A percentile compares a stretch with the other conserved stretches of the same genome.
Evolutionary conservation across 306 rosid species (phyloP).

Genomic region (Corylus americana): DNA sequence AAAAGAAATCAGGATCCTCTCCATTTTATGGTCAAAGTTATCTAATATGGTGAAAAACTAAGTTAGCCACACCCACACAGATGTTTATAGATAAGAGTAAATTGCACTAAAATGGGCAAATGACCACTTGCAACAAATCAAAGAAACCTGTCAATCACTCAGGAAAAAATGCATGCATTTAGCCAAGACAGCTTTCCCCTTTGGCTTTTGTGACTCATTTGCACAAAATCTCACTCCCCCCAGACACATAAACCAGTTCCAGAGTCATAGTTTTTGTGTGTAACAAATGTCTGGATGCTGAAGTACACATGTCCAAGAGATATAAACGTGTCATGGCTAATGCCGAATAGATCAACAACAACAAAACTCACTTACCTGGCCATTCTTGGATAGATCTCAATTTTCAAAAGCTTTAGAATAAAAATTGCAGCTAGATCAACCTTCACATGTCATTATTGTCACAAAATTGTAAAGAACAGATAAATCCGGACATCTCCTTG

Average conservation of each 20-base stretch:
- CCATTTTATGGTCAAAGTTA: no score
- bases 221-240: background rate
- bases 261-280: background rate
- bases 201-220: background rate
- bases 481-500: background rate
- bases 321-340: background rate
- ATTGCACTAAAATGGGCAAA: background rate
- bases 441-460: background rate
- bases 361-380: background rate
- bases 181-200: background rate
- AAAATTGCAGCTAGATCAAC: background rate
- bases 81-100: background rate
- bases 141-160: background rate
- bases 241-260: conserved; percentile 1
- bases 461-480: background rate
- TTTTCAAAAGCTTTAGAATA: background rate
- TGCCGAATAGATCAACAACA: background rate
- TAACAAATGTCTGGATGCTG: conserved; percentile 10
- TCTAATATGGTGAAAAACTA: background rate
- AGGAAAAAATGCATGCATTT: background rate
- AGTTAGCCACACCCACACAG: background rate
- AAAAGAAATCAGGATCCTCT: background rate
- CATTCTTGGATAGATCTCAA: conserved; percentile 7
- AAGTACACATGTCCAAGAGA: background rate
- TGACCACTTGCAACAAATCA: background rate